Evolutionary conservation across 2,329 filamentous ascomycete genomes (phyloP).

Genomic region (Hortaea werneckii): DNA sequence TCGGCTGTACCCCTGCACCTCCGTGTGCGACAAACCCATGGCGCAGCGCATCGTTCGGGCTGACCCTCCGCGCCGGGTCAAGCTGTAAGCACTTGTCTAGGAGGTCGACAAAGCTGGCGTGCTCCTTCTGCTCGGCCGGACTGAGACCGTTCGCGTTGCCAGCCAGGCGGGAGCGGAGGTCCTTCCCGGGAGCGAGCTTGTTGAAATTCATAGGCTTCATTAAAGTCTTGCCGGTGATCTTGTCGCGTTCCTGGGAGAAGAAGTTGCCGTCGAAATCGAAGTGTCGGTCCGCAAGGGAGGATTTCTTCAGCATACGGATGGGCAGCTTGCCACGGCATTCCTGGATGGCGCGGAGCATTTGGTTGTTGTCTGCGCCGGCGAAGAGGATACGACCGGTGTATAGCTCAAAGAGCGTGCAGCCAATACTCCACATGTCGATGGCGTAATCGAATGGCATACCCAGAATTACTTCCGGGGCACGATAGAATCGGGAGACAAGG

Average conservation of each 20-base stretch:
- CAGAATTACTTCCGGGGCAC: conserved; percentile 91
- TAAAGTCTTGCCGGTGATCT: conserved; percentile 71
- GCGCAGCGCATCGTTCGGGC: conserved; percentile 72
- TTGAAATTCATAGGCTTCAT: conserved; percentile 57
- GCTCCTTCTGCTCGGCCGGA: conserved; percentile 63
- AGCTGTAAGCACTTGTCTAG: conserved; percentile 79
- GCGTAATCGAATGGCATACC: conserved; percentile 93
- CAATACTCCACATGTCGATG: conserved; percentile 96
- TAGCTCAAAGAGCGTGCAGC: conserved; percentile 91
- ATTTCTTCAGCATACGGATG: conserved; percentile 76
- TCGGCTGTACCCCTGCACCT: neutral
- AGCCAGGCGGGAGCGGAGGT: conserved; percentile 70
- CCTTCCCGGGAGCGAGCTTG: conserved; percentile 54
- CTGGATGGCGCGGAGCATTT: conserved; percentile 95
- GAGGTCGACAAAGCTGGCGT: conserved; percentile 76
- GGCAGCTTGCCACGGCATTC: conserved; percentile 90
- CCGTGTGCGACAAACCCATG: conserved; percentile 65
- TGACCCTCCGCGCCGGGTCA: conserved; percentile 87
- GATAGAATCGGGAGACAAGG: conserved; percentile 92
- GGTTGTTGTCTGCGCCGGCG: conserved; percentile 89
- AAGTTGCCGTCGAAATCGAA: conserved; percentile 81
- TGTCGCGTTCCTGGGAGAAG: conserved; percentile 74
- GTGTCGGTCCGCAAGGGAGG: conserved; percentile 63
- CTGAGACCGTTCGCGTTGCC: conserved; percentile 57
- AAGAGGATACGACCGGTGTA: conserved; percentile 98